These are phyloP conservation scores for Calonectria multiphialidica DNA, from an alignment of 2,329 filamentous ascomycete species.

Conservation along the genomic window DNA sequence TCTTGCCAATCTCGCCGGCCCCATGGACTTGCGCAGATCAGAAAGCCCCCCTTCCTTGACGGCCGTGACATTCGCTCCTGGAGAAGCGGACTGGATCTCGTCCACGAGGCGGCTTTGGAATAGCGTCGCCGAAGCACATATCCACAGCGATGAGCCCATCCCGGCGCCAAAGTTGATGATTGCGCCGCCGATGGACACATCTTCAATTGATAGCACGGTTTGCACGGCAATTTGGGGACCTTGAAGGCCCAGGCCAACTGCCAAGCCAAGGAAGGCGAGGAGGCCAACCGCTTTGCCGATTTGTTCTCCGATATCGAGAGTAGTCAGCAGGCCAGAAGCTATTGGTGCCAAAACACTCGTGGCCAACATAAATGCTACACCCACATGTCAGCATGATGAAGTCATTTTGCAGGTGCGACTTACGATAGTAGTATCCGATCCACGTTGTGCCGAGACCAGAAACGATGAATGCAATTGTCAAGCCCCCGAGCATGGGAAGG, in stretches of 20 bases:
- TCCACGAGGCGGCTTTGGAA: conserved; percentile 34
- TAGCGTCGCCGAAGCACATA: conserved; percentile 40
- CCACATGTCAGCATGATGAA: neutral
- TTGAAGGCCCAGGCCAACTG: conserved; percentile 38
- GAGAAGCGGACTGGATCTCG: conserved; percentile 30
- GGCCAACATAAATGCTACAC: conserved; percentile 38
- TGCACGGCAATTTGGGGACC: conserved; percentile 36
- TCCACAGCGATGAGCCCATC: conserved; percentile 40
- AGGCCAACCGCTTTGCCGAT: conserved; percentile 34
- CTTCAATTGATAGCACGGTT: conserved; percentile 32
- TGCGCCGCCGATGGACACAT: conserved; percentile 39
- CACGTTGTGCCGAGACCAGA: conserved; percentile 37
- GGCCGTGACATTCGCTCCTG: conserved; percentile 14
- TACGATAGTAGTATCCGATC: conserved; percentile 42
- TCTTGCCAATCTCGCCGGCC: conserved; percentile 13
- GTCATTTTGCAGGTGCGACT: accelerated
- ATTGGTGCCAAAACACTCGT: conserved; percentile 35
- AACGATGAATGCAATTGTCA: conserved; percentile 29
- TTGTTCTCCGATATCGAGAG: conserved; percentile 34
- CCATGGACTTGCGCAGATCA: conserved; percentile 29
- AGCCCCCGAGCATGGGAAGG: conserved; percentile 37
- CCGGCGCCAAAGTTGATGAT: conserved; percentile 37
- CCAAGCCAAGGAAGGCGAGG: conserved; percentile 33
- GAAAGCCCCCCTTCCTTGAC: conserved; percentile 32
- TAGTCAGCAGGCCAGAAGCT: conserved; percentile 37